Base-by-base conservation (phyloP, 2,329 filamentous ascomycete genomes). In the Pseudonectria buxi region DNA sequence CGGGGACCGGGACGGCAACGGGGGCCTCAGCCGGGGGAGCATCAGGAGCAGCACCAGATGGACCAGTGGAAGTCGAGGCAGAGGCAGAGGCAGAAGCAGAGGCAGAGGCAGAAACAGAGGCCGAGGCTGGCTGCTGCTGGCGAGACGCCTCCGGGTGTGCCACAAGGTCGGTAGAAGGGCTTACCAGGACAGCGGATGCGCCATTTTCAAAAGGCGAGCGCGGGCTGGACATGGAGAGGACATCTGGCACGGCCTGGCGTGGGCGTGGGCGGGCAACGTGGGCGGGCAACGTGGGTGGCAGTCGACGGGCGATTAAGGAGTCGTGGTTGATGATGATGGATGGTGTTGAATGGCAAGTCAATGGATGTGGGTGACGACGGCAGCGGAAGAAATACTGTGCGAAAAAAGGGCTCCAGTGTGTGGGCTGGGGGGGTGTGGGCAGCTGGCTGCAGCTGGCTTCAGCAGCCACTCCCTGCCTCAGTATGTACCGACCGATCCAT, bases 181-280 rank as follows among this genome's bases (percentile, higher is more conserved):
- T 69, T 61, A 71, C 57, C 55, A 58, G 55, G 56, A 59, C 62
- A 57, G 65, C 58, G 56, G 54, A 55, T 71, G 71, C 67, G 70
- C 68, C 69, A 74, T 74, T 69, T 71, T 72, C 68, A 62, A 60
- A 59, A 56, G 63, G 58, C 58, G 56, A 57, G 58, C 62, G 61
- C 64, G 64, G 62, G 56, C 59, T 70, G 63, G 71, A 76, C 72
- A 76, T 76, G 72, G 68, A 71, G 64, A 62, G 60, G 63, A 70
- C 72, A 76, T 76, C 61, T 67, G 69, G 66, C 64, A 58, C 46
- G 46, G 47, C 46, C 50, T 25, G 28, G 27, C 28, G 28, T 39
- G 34, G 30, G 31, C 24, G 33, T 25, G 26, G 16, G 30, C 33
- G 26, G 30, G 30, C 30, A 32, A 40, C 37, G 37, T 18, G 18